Evolutionary conservation across 805 yeast species (phyloP), one percentile per base, ranked within the genome.

Genomic region (Candida andamanensis): DNA sequence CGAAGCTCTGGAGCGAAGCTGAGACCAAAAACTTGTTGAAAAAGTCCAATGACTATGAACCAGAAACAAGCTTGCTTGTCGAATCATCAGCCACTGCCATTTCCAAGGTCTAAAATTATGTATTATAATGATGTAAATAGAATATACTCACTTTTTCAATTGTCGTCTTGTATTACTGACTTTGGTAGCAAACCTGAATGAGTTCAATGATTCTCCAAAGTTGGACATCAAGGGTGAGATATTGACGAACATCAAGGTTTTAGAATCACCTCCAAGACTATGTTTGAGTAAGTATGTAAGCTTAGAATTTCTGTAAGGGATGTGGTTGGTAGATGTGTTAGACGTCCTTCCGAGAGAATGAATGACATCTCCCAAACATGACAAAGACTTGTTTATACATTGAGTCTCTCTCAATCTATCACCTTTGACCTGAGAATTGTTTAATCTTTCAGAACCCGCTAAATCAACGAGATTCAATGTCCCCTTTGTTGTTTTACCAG

Each of bases 161-260:
- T 28, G 29, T 15, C 29, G 35, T 27, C 51, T 58, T 6, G 89
- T 80, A 21, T 60, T 61, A 45, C 81, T 80, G 2, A 83, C 92
- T 42, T 83, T 86, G 4, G 85, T 75, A 1, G 97, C 97, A 67
- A 90, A 90, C 31, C 97, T 64, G 29, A 92, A 64, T 0, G 95
- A 85, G 49, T 85, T 86, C 19, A 89, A 45, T 1, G 95, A 82
- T 52, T 92, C 98, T 43, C 68, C 74, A 24, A 78, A 64, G 52
- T 85, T 83, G 11, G 57, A 57, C 8, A 52, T 52, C 30, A 72
- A 59, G 3, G 95, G 87, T 1, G 95, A 82, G 1, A 89, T 69
- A 46, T 86, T 89, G 11, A 87, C 96, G 67, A 90, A 82, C 95
- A 90, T 87, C 37, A 90, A 64, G 0, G 96, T 86, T 56, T 90